Conservation (phyloP, 2,329 filamentous ascomycete genomes). For the Hansfordia pulvinata region DNA sequence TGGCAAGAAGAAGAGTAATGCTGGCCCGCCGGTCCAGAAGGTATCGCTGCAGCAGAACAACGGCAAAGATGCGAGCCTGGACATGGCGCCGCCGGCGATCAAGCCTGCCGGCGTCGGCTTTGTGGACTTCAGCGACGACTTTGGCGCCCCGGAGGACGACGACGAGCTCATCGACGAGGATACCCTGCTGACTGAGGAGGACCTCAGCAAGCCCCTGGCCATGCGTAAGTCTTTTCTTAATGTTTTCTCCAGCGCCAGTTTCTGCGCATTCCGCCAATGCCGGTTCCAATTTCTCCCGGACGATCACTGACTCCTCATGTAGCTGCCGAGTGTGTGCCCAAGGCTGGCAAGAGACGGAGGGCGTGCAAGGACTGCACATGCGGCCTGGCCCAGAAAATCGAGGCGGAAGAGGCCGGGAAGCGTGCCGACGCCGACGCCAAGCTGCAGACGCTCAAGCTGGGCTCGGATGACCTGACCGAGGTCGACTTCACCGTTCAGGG, state of each 20-base stretch:
- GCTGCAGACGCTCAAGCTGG: constrained; percentile 57
- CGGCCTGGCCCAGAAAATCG: constrained; percentile 72
- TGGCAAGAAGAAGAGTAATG: constrained; percentile 37
- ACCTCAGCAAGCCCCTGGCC: constrained; percentile 62
- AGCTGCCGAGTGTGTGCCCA: constrained; percentile 78
- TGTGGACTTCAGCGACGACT: constrained; percentile 53
- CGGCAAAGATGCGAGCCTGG: constrained; percentile 19
- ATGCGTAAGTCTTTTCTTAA: constrained; percentile 52
- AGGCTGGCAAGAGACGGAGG: constrained; percentile 75
- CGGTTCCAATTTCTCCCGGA: constrained; percentile 1
- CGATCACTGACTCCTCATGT: constrained; percentile 10
- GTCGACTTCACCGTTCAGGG: constrained; percentile 96
- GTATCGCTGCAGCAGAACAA: constrained; percentile 22
- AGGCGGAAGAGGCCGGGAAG: constrained; percentile 67
- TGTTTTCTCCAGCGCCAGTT: no score
- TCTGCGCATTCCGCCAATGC: no score
- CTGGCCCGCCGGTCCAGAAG: constrained; percentile 16
- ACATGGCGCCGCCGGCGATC: constrained; percentile 20
- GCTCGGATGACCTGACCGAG: constrained; percentile 68
- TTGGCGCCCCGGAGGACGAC: constrained; percentile 46
- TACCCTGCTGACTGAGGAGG: constrained; percentile 70
- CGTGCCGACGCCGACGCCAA: constrained; percentile 47
- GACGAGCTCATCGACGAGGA: constrained; percentile 91
- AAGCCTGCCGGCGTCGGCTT: constrained; percentile 50
- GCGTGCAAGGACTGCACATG: constrained; percentile 98